Base-by-base conservation (phyloP, 768 basidiomycete genomes). In the Rickenella mellea region DNA sequence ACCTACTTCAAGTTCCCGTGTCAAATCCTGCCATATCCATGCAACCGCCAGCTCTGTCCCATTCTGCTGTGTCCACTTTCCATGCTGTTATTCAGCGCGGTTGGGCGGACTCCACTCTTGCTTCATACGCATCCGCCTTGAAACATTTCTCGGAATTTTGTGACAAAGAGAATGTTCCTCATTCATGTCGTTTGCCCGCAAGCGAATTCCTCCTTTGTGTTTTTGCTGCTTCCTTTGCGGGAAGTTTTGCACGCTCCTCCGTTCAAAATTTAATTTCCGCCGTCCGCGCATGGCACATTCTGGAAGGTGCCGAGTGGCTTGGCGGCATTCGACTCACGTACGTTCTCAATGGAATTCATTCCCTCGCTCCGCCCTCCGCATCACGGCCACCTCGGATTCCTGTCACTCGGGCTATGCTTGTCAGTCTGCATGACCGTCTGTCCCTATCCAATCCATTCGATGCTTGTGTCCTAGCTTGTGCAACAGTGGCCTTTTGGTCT, bases 401-500 rank as follows among this genome's bases (percentile, higher is more conserved):
- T 0, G 40, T 65, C 1, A 49, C 53, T 0, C 2, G 26, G 0
- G 7, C 24, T 0, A 63, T 65, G 56, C 44, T 60, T 0, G 1
- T 19, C 0, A 20, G 42, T 3, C 49, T 63, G 6, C 21, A 46
- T 3, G 19, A 44, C 1, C 26, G 42, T 14, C 51, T 63, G 1
- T 40, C 56, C 27, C 27, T 43, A n/a, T 1, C 38, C 4, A 17
- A 45, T 9, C 45, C 54, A 2, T 40, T 55, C 12, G 61, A 64
- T 27, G 35, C 46, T 12, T 43, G 52, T 6, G 48, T 62, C n/a
- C 46, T 48, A 6, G 52, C 52, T 1, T 45, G 47, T 6, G 57
- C 60, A 1, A 28, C 45, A n/a, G 36, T 42, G 4, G 53, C 61
- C n/a, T 61, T 63, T 45, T 64, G 60, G 57, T 55, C 53, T 0